These are phyloP conservation scores for Quercus tomentella DNA, from an alignment of 331 rosid genomes.

Conservation along the genomic window DNA sequence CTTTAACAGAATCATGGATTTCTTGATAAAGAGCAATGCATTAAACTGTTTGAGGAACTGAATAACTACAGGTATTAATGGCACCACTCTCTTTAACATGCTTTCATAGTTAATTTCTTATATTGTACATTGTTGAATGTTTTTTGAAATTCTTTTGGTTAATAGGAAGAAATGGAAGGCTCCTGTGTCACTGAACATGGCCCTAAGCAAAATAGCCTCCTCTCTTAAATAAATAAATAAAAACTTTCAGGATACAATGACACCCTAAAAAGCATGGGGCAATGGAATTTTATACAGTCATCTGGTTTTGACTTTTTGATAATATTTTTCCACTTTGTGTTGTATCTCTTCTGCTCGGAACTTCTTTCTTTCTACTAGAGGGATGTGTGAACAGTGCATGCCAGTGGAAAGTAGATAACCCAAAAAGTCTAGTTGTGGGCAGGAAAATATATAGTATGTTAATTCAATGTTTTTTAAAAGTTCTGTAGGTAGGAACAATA, in stretches of 20 bases:
- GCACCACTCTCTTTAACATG: conserved; percentile 13
- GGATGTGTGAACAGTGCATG: neutral
- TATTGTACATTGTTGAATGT: neutral
- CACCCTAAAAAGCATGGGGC: neutral
- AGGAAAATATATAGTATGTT: no score
- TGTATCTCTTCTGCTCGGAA: neutral
- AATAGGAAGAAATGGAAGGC: neutral
- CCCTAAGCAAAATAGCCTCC: neutral
- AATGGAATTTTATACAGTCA: neutral
- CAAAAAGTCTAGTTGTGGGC: no score
- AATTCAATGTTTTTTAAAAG: neutral
- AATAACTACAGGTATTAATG: conserved; percentile 72
- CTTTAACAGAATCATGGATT: conserved; percentile 38
- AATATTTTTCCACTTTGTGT: neutral
- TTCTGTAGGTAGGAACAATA: neutral
- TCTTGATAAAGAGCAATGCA: conserved; percentile 70
- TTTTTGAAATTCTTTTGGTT: neutral
- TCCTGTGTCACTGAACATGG: neutral
- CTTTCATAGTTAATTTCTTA: conserved; percentile 13
- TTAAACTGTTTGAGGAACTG: conserved; percentile 76
- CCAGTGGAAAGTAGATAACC: neutral
- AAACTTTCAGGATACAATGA: neutral
- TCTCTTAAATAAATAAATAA: neutral
- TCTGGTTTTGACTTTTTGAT: neutral
- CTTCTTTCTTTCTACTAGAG: neutral